Percentiles rank a stretch among this genome's conserved stretches.
These are phyloP conservation scores for Lodderomyces margitis DNA, from an alignment of 1,139 yeast species.

Conservation along the genomic window DNA sequence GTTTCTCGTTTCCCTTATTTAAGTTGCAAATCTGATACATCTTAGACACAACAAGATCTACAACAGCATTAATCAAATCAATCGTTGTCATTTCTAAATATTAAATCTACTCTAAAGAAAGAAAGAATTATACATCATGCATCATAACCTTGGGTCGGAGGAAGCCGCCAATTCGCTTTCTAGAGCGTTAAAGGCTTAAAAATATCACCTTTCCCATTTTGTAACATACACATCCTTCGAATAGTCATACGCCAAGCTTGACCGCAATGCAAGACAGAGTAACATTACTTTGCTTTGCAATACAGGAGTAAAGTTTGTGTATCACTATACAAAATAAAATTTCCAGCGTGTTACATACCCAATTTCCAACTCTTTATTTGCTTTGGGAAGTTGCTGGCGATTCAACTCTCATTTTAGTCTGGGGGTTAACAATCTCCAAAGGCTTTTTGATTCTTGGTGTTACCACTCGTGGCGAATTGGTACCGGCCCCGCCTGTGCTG, in stretches of 20 bases:
- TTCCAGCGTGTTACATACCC: neutral
- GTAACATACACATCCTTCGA: no score
- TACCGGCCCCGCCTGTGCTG: constrained; percentile 2
- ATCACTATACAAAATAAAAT: no score
- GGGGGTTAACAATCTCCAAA: constrained; percentile 76
- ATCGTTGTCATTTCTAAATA: neutral
- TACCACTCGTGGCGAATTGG: constrained; percentile 36
- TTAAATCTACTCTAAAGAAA: neutral
- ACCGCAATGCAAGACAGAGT: no score
- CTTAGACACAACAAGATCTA: no score
- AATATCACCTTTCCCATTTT: neutral
- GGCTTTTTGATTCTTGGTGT: constrained; percentile 63
- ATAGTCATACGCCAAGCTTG: neutral
- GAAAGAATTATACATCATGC: constrained; percentile 1
- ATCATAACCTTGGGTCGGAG: neutral
- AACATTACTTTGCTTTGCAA: no score
- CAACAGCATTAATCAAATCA: neutral
- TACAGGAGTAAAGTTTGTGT: no score
- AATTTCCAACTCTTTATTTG: constrained; percentile 7
- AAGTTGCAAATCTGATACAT: no score
- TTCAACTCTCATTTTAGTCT: constrained; percentile 64
- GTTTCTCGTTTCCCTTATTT: no score
- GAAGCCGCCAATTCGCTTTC: neutral
- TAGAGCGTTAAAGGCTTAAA: neutral
- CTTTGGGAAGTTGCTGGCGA: constrained; percentile 43